Evolutionary conservation across 2,329 filamentous ascomycete genomes (phyloP).

Genomic region (Aureobasidium mangrovei): DNA sequence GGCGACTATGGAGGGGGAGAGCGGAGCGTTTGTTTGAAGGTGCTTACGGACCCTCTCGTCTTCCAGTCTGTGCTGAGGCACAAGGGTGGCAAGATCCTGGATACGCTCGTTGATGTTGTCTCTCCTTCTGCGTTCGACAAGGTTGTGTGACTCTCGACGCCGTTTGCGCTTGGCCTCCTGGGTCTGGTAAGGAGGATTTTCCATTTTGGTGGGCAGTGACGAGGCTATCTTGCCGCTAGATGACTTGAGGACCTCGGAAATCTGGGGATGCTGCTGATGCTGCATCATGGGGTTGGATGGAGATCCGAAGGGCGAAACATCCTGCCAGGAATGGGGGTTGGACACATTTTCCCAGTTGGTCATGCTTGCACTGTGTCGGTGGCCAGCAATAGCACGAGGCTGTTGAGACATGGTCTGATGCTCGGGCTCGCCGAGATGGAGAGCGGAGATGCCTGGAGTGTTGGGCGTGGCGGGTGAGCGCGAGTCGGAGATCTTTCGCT

Average conservation of each 20-base stretch:
- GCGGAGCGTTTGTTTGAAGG: slow-evolving; percentile 80
- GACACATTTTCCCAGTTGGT: slow-evolving; percentile 85
- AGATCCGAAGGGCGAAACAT: slow-evolving; percentile 78
- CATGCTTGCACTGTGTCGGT: slow-evolving; percentile 64
- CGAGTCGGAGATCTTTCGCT: slow-evolving; percentile 56
- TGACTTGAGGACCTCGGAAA: slow-evolving; percentile 75
- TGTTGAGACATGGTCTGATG: slow-evolving; percentile 28
- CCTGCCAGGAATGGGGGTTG: slow-evolving; percentile 64
- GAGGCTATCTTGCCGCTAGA: slow-evolving; percentile 48
- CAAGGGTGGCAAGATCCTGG: slow-evolving; percentile 87
- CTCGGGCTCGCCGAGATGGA: slow-evolving; percentile 61
- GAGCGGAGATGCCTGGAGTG: slow-evolving; percentile 63
- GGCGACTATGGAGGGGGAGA: slow-evolving; percentile 72
- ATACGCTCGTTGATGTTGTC: slow-evolving; percentile 99
- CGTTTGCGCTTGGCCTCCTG: slow-evolving; percentile 91
- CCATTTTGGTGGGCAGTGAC: slow-evolving; percentile 72
- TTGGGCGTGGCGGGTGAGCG: slow-evolving; percentile 80
- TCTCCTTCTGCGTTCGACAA: slow-evolving; percentile 85
- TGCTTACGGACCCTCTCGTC: slow-evolving; percentile 97
- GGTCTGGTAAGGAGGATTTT: slow-evolving; percentile 48
- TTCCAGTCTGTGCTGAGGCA: slow-evolving; percentile 84
- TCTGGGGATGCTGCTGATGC: slow-evolving; percentile 63
- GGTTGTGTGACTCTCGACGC: slow-evolving; percentile 87
- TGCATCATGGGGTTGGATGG: slow-evolving; percentile 55
- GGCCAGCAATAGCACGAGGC: slow-evolving; percentile 21